Conservation (phyloP, 2,329 filamentous ascomycete species). For the Spiromastix sp. region DNA sequence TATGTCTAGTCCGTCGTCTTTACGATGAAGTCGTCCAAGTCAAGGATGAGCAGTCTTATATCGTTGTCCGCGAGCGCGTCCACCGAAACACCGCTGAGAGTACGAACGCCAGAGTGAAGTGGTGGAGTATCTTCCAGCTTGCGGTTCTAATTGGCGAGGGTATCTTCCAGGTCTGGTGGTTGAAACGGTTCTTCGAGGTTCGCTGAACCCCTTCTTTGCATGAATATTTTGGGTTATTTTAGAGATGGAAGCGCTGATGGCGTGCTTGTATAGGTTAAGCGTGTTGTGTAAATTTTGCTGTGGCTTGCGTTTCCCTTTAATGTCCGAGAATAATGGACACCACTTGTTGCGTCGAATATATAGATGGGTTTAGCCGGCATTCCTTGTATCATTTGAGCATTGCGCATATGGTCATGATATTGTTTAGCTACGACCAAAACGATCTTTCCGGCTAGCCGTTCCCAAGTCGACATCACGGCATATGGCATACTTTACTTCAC, state of each 20-base stretch:
- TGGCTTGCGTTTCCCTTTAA: conserved; percentile 5
- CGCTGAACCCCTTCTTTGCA: conserved; percentile 14
- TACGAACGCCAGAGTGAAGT: conserved; percentile 95
- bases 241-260: conserved; percentile 8
- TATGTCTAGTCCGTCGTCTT: conserved; percentile 60
- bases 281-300: conserved; percentile 31
- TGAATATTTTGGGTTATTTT: too few species aligned
- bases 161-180: conserved; percentile 98
- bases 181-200: conserved; percentile 95
- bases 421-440: too few species aligned
- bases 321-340: too few species aligned
- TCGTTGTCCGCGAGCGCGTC: conserved; percentile 85
- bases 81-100: conserved; percentile 98
- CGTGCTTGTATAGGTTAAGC: conserved; percentile 31
- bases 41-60: conserved; percentile 97
- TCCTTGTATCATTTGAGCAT: too few species aligned
- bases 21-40: conserved; percentile 81
- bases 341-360: too few species aligned
- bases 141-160: conserved; percentile 81
- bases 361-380: too few species aligned
- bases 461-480: too few species aligned
- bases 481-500: too few species aligned
- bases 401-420: too few species aligned
- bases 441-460: too few species aligned
- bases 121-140: conserved; percentile 98